These are phyloP conservation scores for Chaetomium tenue DNA, from an alignment of 495 filamentous ascomycete genomes.

Conservation along the genomic window DNA sequence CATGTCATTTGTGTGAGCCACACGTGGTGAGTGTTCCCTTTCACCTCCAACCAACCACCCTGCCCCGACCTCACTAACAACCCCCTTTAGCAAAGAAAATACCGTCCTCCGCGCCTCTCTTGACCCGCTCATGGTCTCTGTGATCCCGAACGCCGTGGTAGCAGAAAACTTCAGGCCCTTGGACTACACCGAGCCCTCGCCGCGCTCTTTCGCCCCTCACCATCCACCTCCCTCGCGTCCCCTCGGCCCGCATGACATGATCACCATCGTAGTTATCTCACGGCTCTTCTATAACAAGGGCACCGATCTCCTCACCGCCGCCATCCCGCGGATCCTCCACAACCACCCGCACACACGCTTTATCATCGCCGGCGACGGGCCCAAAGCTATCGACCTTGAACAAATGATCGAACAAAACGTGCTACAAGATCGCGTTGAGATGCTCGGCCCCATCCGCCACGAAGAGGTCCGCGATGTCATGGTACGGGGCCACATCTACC, in stretches of 20 bases:
- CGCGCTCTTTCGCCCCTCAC: conserved; percentile 5
- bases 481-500: conserved; percentile 93
- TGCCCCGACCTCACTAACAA: neutral
- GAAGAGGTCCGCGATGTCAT: conserved; percentile 99
- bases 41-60: neutral
- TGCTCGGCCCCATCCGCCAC: conserved; percentile 87
- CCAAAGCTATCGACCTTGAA: conserved; percentile 95
- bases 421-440: conserved; percentile 88
- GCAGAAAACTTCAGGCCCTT: conserved; percentile 90
- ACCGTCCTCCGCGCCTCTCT: conserved; percentile 92
- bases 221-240: conserved; percentile 43
- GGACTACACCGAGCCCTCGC: conserved; percentile 40
- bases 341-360: conserved; percentile 91
- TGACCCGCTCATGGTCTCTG: conserved; percentile 94
- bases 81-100: conserved; percentile 78
- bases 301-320: conserved; percentile 89
- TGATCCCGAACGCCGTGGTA: conserved; percentile 95
- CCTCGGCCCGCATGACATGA: conserved; percentile 76
- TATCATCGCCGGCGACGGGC: conserved; percentile 92
- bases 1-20: conserved; percentile 98
- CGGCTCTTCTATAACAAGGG: conserved; percentile 99
- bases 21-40: conserved; percentile 67
- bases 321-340: conserved; percentile 86
- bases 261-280: conserved; percentile 96
- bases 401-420: conserved; percentile 97